phyloP scores from a whole-genome alignment of 2,329 filamentous ascomycete genomes.

The Pseudogymnoascus sp. region DNA sequence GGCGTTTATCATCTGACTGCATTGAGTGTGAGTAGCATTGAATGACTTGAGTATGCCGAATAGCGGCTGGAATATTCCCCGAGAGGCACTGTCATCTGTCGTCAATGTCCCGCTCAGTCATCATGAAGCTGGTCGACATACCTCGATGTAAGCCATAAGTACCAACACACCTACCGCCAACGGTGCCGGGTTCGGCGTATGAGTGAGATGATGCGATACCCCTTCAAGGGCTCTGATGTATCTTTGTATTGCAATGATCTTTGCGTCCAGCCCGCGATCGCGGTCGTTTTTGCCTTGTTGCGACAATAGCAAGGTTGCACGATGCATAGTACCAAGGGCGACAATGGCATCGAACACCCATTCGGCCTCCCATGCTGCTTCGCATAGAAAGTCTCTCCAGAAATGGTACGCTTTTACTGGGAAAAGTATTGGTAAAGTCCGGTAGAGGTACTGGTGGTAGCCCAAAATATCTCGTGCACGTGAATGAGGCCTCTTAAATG shows the following conservation, averaged over 20 bases:
- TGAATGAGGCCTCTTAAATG: constrained; percentile 18
- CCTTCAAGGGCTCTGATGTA: constrained; percentile 18
- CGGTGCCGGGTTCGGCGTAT: not conserved
- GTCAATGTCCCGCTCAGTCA: not conserved
- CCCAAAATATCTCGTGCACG: constrained; percentile 20
- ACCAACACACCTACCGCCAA: not conserved
- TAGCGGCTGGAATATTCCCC: not conserved
- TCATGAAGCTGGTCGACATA: not conserved
- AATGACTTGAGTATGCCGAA: not conserved
- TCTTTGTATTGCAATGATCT: constrained; percentile 18
- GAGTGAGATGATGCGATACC: constrained; percentile 10
- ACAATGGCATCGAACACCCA: constrained; percentile 20
- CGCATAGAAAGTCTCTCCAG: constrained; percentile 20
- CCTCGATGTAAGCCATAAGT: not conserved
- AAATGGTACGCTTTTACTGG: constrained; percentile 15
- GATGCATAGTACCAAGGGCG: constrained; percentile 20
- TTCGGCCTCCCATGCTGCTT: constrained; percentile 21
- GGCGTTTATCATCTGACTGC: not conserved
- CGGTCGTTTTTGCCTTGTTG: constrained; percentile 14
- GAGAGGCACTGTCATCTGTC: not conserved
- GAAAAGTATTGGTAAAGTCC: constrained; percentile 18
- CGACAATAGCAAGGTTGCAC: constrained; percentile 18
- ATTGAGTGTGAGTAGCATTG: not conserved
- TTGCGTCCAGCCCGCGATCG: constrained; percentile 16
- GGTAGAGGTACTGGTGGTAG: constrained; percentile 21